phyloP scores from a whole-genome alignment of 108 stramenopile genomes.

The Pseudonitzschia multistriata region DNA sequence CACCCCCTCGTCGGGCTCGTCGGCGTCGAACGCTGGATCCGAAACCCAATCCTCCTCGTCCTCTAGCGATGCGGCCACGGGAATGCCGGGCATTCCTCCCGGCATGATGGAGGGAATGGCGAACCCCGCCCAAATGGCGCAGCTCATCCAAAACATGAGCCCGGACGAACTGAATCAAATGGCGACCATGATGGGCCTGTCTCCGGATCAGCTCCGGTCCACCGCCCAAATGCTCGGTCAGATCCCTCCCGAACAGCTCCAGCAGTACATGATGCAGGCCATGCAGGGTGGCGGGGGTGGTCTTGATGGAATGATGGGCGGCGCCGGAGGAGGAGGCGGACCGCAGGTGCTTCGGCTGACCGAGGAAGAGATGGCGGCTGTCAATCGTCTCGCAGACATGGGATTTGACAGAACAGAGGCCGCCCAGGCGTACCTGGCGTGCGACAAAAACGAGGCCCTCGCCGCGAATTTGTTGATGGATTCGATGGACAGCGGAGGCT shows the following conservation, averaged over 20 bases:
- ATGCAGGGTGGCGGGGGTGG: constrained; percentile 64
- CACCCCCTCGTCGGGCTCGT: constrained; percentile 19
- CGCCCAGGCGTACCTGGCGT: constrained; percentile 96
- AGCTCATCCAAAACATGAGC: constrained; percentile 86
- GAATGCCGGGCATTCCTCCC: constrained; percentile 35
- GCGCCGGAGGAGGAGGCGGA: constrained; percentile 52
- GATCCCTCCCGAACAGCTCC: constrained; percentile 93
- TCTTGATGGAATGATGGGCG: constrained; percentile 50
- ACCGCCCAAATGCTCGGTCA: constrained; percentile 87
- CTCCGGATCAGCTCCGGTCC: constrained; percentile 89
- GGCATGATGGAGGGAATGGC: constrained; percentile 75
- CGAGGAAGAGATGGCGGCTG: constrained; percentile 94
- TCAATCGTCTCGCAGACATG: constrained; percentile 91
- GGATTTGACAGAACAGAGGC: constrained; percentile 94
- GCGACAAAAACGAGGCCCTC: constrained; percentile 98
- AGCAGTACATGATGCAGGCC: constrained; percentile 84
- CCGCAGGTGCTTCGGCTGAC: constrained; percentile 81
- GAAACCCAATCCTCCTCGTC: constrained; percentile 30
- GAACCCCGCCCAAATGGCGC: constrained; percentile 82
- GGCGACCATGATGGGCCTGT: constrained; percentile 91
- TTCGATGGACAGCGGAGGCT: constrained; percentile 53
- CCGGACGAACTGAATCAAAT: constrained; percentile 86
- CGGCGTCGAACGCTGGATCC: constrained; percentile 31
- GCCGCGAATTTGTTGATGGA: constrained; percentile 98
- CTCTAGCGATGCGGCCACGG: constrained; percentile 26